Percentiles rank a stretch among this genome's conserved stretches.
These are phyloP conservation scores for Aspergillus clavatus DNA, from an alignment of 2,329 filamentous ascomycete genomes.

Conservation along the genomic window DNA sequence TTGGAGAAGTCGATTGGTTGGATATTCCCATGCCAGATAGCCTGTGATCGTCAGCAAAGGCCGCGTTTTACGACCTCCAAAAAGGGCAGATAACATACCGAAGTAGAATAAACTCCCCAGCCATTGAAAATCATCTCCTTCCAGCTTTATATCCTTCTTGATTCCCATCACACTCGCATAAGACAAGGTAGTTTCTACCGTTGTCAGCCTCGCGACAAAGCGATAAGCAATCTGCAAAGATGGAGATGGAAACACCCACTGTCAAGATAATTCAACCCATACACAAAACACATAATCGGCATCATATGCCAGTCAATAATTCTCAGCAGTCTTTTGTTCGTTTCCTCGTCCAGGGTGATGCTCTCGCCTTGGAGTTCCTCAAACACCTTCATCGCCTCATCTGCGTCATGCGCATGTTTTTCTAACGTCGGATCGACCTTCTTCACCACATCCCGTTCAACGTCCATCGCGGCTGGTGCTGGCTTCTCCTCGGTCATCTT, in stretches of 20 bases:
- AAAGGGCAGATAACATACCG: too few species aligned
- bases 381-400: slow-evolving; percentile 58
- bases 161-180: slow-evolving; percentile 54
- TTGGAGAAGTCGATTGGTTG: slow-evolving; percentile 61
- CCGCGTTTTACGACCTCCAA: too few species aligned
- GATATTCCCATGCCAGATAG: slow-evolving; percentile 59
- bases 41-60: slow-evolving; percentile 30
- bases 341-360: slow-evolving; percentile 52
- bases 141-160: slow-evolving; percentile 42
- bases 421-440: slow-evolving; percentile 35
- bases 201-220: neutral
- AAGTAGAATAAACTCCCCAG: slow-evolving; percentile 51
- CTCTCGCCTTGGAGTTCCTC: slow-evolving; percentile 45
- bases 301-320: slow-evolving; percentile 60
- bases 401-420: slow-evolving; percentile 54
- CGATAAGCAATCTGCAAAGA: slow-evolving; percentile 19
- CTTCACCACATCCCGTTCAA: slow-evolving; percentile 15
- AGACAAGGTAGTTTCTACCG: slow-evolving; percentile 44
- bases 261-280: slow-evolving; percentile 55
- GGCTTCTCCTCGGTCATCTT: slow-evolving; percentile 39
- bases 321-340: slow-evolving; percentile 55
- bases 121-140: slow-evolving; percentile 48
- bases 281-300: slow-evolving; percentile 56
- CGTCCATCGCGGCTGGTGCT: slow-evolving; percentile 11
- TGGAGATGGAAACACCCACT: too few species aligned